Percentiles rank a stretch among this genome's conserved stretches.
Conservation (phyloP, 1,139 yeast genomes). For the Yamadazyma aaseri region DNA sequence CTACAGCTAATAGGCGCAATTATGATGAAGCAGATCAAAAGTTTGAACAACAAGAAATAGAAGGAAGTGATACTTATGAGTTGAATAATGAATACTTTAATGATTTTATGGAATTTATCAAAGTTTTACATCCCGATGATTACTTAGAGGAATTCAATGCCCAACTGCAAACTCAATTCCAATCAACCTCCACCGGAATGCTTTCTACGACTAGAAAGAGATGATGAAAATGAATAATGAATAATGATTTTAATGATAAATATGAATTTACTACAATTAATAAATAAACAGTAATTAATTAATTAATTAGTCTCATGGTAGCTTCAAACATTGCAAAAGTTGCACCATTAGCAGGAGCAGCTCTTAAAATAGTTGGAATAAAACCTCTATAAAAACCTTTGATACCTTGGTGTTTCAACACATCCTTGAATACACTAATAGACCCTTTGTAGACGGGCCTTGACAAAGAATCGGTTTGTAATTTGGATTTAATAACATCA, state of each 20-base stretch:
- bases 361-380: conserved; percentile 85
- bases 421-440: conserved; percentile 53
- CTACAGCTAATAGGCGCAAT: conserved; percentile 9
- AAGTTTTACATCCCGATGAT: conserved; percentile 43
- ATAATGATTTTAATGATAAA: conserved; percentile 2
- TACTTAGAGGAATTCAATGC: conserved; percentile 23
- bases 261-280: not conserved
- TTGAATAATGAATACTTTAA: conserved; percentile 51
- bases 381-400: conserved; percentile 86
- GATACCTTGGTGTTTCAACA: conserved; percentile 57
- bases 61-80: conserved; percentile 51
- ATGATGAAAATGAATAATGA: conserved; percentile 1
- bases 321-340: conserved; percentile 90
- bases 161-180: not conserved
- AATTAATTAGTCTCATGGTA: conserved; percentile 62
- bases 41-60: conserved; percentile 38
- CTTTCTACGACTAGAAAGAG: not conserved
- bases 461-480: conserved; percentile 75
- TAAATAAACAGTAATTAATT: conserved; percentile 5
- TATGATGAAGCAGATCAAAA: conserved; percentile 11
- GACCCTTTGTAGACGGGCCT: conserved; percentile 49
- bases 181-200: conserved; percentile 1
- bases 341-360: conserved; percentile 97
- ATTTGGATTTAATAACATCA: conserved; percentile 80
- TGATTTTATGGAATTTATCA: conserved; percentile 49